Evolutionary conservation across 805 yeast genomes (phyloP).

Genomic region (Candida easanensis): DNA sequence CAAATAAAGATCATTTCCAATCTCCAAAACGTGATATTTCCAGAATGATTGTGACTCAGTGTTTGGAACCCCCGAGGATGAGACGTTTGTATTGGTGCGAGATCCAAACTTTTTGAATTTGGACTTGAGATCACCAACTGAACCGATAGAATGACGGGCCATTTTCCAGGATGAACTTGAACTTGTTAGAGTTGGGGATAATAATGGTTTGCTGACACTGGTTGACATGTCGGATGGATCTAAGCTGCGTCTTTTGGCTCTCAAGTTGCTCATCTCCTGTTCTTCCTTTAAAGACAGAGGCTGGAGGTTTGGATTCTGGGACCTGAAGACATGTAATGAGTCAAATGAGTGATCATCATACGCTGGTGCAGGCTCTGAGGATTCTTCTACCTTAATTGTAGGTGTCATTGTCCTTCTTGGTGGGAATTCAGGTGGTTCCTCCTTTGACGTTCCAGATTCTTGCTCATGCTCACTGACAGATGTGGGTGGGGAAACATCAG

Average conservation of each 20-base stretch:
- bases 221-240: constrained; percentile 2
- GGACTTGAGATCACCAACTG: constrained; percentile 9
- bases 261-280: constrained; percentile 2
- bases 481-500: not conserved
- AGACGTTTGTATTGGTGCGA: not conserved
- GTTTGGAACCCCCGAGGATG: not conserved
- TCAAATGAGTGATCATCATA: not conserved
- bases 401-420: not conserved
- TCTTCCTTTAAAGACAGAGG: constrained; percentile 16
- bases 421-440: constrained; percentile 1
- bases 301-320: constrained; percentile 26
- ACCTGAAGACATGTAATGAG: constrained; percentile 7
- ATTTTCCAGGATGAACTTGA: constrained; percentile 1
- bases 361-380: not conserved
- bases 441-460: not conserved
- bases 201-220: not conserved
- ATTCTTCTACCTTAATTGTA: not conserved
- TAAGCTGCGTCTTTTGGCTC: not conserved
- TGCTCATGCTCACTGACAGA: constrained; percentile 1
- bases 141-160: constrained; percentile 13
- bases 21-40: constrained; percentile 58
- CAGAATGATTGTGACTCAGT: constrained; percentile 19
- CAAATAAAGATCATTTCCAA: constrained; percentile 54
- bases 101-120: constrained; percentile 7
- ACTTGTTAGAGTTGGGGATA: not conserved